Evolutionary conservation across 805 yeast genomes (phyloP).

Genomic region (Wickerhamiella qilinensis): DNA sequence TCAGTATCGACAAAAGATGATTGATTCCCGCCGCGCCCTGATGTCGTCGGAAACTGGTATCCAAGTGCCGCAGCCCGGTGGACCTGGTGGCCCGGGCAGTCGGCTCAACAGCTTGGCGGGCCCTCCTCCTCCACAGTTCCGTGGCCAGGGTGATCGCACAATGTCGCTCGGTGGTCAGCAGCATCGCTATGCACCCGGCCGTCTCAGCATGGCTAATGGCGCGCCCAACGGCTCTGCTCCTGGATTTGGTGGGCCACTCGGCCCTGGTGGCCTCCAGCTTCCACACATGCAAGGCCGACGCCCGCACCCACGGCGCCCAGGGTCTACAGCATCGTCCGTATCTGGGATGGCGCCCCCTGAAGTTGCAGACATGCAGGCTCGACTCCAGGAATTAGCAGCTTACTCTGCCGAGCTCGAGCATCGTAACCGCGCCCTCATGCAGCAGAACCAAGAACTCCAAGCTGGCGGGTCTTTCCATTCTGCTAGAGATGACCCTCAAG

Average conservation of each 20-base stretch:
- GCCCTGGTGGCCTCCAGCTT: neutral
- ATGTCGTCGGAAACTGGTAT: slow-evolving; percentile 12
- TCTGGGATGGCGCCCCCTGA: neutral
- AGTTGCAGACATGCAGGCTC: neutral
- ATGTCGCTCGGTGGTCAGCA: slow-evolving; percentile 3
- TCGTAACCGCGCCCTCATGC: neutral
- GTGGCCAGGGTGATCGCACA: slow-evolving; percentile 1
- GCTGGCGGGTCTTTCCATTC: neutral
- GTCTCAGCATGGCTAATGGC: neutral
- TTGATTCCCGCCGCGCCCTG: slow-evolving; percentile 14
- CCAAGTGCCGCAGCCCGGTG: slow-evolving; percentile 7
- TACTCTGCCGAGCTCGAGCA: neutral
- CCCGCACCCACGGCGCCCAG: neutral
- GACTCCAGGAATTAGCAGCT: neutral
- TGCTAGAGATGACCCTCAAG: no score
- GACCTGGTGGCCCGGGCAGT: no score
- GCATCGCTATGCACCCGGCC: neutral
- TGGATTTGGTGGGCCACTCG: neutral
- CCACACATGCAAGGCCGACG: neutral
- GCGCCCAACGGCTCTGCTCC: neutral
- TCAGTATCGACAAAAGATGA: slow-evolving; percentile 17
- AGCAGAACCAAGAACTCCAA: neutral
- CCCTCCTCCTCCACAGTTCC: neutral
- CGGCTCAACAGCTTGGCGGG: no score
- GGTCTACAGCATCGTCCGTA: neutral